Evolutionary conservation across 306 rosid genomes (phyloP).

Genomic region (Prunus mume): DNA sequence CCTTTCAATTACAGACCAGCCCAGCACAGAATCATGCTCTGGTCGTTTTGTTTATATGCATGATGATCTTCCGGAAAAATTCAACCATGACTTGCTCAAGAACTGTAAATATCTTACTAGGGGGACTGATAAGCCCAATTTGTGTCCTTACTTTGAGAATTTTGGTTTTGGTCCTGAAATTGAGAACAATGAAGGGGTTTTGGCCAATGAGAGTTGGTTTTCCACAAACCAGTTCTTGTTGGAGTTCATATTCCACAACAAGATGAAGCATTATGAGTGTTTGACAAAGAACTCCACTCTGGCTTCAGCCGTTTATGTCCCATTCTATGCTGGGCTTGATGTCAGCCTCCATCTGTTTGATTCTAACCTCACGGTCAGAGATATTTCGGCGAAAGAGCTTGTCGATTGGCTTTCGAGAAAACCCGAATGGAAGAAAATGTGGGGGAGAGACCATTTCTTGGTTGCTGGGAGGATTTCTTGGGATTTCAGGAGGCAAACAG

Average conservation of each 20-base stretch:
- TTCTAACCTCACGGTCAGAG: constrained; percentile 52
- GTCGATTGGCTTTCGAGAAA: constrained; percentile 36
- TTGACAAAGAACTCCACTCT: constrained; percentile 57
- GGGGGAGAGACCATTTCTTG: constrained; percentile 85
- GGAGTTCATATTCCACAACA: constrained; percentile 81
- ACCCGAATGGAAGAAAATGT: constrained; percentile 71
- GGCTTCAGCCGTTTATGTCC: constrained; percentile 79
- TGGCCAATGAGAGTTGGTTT: constrained; percentile 54
- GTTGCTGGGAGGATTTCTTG: constrained; percentile 84
- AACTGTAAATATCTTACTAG: constrained; percentile 60
- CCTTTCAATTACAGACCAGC: neutral
- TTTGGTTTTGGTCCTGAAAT: constrained; percentile 61
- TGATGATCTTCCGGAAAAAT: constrained; percentile 55
- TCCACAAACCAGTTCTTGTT: constrained; percentile 73
- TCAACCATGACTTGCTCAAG: constrained; percentile 49
- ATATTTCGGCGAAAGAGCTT: constrained; percentile 58
- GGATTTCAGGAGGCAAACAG: constrained; percentile 80
- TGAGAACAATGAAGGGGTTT: constrained; percentile 29
- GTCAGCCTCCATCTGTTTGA: constrained; percentile 65
- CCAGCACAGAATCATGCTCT: constrained; percentile 36
- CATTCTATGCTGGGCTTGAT: constrained; percentile 91
- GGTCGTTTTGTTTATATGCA: constrained; percentile 66
- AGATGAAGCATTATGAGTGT: constrained; percentile 59
- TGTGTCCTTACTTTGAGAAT: constrained; percentile 70
- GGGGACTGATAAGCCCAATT: constrained; percentile 64